Conservation (phyloP, 805 yeast species). For the Kodamaea leandrae region DNA sequence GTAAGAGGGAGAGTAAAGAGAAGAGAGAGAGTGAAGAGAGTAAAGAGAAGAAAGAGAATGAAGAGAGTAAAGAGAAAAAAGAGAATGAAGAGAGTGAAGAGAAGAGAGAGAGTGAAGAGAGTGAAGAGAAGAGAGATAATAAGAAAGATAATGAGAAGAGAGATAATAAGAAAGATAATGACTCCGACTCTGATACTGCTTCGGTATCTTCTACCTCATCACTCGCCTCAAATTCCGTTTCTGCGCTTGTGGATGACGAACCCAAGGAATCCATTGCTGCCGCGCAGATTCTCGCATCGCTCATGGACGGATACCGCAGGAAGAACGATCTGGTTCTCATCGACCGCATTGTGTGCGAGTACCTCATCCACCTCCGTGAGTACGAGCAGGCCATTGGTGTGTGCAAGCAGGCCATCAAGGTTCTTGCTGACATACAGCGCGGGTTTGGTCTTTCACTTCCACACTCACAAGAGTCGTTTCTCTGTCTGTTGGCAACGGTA, state of each 20-base stretch:
- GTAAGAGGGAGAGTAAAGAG: conserved; percentile 13
- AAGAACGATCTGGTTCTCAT: conserved; percentile 51
- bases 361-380: conserved; percentile 57
- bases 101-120: conserved; percentile 14
- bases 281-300: conserved; percentile 49
- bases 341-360: conserved; percentile 60
- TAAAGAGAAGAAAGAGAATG: conserved; percentile 3
- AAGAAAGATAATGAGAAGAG: conserved; percentile 1
- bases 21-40: conserved; percentile 9
- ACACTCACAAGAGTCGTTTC: conserved; percentile 55
- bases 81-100: conserved; percentile 13
- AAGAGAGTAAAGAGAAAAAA: conserved; percentile 14
- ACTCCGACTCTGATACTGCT: no score
- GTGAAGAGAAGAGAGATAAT: conserved; percentile 11
- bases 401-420: conserved; percentile 58
- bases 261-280: conserved; percentile 25
- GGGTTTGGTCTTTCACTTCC: conserved; percentile 47
- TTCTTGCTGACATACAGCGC: conserved; percentile 48
- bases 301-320: conserved; percentile 49
- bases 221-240: neutral
- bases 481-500: conserved; percentile 66
- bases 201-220: neutral
- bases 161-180: conserved; percentile 8
- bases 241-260: neutral
- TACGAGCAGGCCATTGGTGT: conserved; percentile 55